A percentile compares a stretch with the other conserved stretches of the same genome.
These are phyloP conservation scores for Aciculoconidium aculeatum DNA, from an alignment of 805 yeast species.

Conservation along the genomic window DNA sequence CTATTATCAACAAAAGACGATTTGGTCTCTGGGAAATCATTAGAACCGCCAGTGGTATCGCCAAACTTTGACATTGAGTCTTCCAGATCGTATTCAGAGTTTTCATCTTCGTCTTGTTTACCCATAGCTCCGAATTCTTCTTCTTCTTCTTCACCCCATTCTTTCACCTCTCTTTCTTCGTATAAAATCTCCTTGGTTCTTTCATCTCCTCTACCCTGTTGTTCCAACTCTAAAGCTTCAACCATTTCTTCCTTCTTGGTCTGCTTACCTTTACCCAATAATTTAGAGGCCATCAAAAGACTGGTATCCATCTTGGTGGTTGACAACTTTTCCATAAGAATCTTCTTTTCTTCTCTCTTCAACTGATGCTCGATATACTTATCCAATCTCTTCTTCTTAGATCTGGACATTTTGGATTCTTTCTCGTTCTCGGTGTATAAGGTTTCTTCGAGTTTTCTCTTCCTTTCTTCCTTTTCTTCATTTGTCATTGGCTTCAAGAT, in stretches of 20 bases:
- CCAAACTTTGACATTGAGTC: constrained; percentile 11
- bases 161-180: constrained; percentile 60
- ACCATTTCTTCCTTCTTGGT: constrained; percentile 63
- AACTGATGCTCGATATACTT: constrained; percentile 90
- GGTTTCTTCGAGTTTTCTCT: constrained; percentile 56
- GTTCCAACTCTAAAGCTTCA: constrained; percentile 72
- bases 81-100: constrained; percentile 14
- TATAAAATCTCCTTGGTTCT: constrained; percentile 56
- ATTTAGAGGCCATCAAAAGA: constrained; percentile 64
- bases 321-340: constrained; percentile 65
- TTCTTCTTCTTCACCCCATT: constrained; percentile 42
- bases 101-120: constrained; percentile 11
- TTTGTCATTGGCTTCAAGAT: constrained; percentile 56
- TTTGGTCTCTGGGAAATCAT: constrained; percentile 15
- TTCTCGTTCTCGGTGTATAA: constrained; percentile 48
- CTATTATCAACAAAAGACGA: constrained; percentile 64
- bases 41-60: too few species aligned
- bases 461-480: constrained; percentile 58
- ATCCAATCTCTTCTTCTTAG: constrained; percentile 75
- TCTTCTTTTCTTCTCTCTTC: constrained; percentile 81
- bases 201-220: constrained; percentile 64
- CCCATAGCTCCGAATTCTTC: constrained; percentile 12
- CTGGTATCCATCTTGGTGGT: constrained; percentile 67
- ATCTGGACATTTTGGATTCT: constrained; percentile 63
- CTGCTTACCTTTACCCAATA: constrained; percentile 67